Evolutionary conservation across 2,329 filamentous ascomycete species (phyloP).

Genomic region (Ambrosiella xylebori): DNA sequence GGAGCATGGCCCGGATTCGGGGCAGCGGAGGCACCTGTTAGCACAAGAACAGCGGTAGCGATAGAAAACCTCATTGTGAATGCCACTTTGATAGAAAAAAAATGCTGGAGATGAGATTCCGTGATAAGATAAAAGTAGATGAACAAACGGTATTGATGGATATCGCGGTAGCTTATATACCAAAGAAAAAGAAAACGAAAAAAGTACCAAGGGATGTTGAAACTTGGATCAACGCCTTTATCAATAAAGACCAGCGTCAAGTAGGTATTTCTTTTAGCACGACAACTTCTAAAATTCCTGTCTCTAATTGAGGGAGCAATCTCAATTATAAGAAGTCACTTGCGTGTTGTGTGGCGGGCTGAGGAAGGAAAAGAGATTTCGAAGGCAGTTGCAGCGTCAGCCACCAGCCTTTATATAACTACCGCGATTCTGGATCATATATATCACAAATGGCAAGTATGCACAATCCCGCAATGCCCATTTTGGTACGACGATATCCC

Average conservation of each 20-base stretch:
- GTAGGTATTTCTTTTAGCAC: background rate
- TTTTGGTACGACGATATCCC: background rate
- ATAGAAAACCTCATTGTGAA: conserved; percentile 9
- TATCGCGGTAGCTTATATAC: background rate
- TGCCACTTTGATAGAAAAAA: background rate
- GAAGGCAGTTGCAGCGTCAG: background rate
- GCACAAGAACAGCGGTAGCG: background rate
- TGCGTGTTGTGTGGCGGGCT: background rate
- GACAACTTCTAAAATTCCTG: background rate
- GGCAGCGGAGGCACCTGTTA: background rate
- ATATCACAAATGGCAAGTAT: background rate
- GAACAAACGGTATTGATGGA: background rate
- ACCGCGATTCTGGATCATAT: background rate
- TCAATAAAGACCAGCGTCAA: background rate
- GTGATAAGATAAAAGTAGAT: background rate
- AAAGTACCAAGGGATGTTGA: background rate
- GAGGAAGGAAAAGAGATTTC: background rate
- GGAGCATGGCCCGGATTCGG: background rate
- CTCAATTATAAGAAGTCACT: background rate
- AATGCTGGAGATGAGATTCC: background rate
- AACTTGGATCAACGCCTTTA: background rate
- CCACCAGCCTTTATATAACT: background rate
- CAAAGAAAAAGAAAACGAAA: background rate
- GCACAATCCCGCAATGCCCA: background rate
- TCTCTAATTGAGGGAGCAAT: background rate